These are phyloP conservation scores for Herpetomonas muscarum DNA, from an alignment of 208 protist species.

Conservation along the genomic window DNA sequence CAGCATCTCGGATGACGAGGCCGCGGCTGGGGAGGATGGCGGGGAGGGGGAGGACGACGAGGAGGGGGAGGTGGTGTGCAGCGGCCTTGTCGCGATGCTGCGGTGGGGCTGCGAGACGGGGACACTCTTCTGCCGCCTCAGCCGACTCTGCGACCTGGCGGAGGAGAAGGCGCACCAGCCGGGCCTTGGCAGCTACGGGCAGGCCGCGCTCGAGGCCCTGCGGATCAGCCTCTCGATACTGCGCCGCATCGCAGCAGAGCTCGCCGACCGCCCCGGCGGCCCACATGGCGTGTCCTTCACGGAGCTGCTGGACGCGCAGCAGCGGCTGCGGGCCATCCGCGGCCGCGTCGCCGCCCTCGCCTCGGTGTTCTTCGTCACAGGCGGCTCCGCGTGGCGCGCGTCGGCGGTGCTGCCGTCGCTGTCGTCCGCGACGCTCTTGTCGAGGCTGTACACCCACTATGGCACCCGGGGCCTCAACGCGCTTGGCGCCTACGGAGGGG, in stretches of 20 bases:
- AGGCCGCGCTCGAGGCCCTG: conserved; percentile 54
- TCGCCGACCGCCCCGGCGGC: conserved; percentile 40
- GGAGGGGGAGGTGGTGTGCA: background rate
- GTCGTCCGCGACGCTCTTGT: conserved; percentile 63
- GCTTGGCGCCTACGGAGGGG: conserved; percentile 19
- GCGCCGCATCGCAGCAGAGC: conserved; percentile 42
- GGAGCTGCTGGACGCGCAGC: conserved; percentile 48
- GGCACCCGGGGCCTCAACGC: conserved; percentile 25
- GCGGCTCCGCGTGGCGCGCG: conserved; percentile 17
- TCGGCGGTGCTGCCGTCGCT: conserved; percentile 16
- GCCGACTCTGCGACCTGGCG: conserved; percentile 43
- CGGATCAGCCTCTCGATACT: conserved; percentile 30
- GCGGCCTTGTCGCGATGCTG: conserved; percentile 41
- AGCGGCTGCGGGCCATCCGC: conserved; percentile 30
- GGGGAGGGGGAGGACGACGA: background rate
- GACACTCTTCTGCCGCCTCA: conserved; percentile 63
- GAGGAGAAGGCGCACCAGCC: conserved; percentile 27
- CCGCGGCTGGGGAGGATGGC: conserved; percentile 1
- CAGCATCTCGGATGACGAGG: too few species aligned
- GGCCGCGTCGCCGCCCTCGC: conserved; percentile 50
- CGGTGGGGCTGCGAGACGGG: conserved; percentile 64
- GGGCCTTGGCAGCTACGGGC: conserved; percentile 71
- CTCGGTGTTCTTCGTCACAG: conserved; percentile 40
- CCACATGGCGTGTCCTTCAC: conserved; percentile 43
- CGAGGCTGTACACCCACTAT: conserved; percentile 42